Conservation (phyloP, 306 rosid species). For the Acacia crassicarpa region DNA sequence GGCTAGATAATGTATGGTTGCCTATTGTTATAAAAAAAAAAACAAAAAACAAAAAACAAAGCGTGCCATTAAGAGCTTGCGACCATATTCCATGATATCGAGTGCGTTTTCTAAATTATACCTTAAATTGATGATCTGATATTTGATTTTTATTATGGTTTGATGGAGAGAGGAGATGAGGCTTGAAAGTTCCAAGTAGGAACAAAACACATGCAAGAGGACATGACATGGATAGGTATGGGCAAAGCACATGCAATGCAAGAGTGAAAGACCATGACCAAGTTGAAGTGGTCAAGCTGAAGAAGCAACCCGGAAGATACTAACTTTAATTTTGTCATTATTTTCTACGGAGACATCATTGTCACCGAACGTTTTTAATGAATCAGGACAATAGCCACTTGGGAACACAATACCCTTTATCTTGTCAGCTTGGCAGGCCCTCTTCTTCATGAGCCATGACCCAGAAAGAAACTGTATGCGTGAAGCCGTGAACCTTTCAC, state of each 20-base stretch:
- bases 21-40: too few species aligned
- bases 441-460: constrained; percentile 10
- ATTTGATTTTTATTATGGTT: too few species aligned
- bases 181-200: not conserved
- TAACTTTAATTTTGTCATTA: not conserved
- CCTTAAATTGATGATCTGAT: too few species aligned
- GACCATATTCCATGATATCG: not conserved
- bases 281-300: not conserved
- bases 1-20: too few species aligned
- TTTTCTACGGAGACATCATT: not conserved
- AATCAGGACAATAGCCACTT: not conserved
- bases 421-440: not conserved
- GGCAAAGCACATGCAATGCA: not conserved
- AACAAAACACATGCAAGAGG: not conserved
- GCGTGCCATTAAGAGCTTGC: too few species aligned
- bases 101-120: too few species aligned
- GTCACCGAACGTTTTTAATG: constrained; percentile 5
- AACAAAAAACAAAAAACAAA: too few species aligned
- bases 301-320: not conserved
- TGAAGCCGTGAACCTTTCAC: not conserved
- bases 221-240: not conserved
- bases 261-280: not conserved
- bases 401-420: not conserved
- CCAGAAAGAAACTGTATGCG: not conserved
- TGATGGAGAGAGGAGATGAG: too few species aligned